Base-by-base conservation (phyloP, 164 flowering plant genomes). In the Nymphaea thermarum region DNA sequence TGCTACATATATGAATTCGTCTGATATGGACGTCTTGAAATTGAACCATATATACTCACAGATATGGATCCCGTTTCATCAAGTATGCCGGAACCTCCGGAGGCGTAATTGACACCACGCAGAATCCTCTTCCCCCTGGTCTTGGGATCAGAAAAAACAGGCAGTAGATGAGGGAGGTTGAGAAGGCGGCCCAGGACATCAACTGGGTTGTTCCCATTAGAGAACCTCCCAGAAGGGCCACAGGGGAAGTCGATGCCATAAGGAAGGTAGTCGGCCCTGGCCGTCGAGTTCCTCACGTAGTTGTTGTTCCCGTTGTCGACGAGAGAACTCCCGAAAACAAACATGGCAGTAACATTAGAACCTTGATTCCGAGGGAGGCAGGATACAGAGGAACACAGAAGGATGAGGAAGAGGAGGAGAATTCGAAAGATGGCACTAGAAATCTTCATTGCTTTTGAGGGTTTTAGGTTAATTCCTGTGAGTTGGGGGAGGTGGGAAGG, bases 251-350 rank as follows among this genome's bases (percentile, higher is more conserved):
- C 57, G 2, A 86, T 68, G n/a, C 94, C 94, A 67, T 88, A 88
- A 0, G 95, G 91, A 47, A 71, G 64, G 73, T 72, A 88, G 66
- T 86, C 74, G 4, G 84, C 91, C 61, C 71, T 85, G 4, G 87
- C 79, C 4, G 44, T 42, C 0, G 82, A 65, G 55, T 77, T 75
- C 18, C 43, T 43, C 14, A 85, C 67, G 78, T 73, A 84, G 75
- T 85, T 86, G 72, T 88, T 88, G 82, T 88, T 88, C 11, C 95
- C 95, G 77, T 80, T 86, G 69, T 88, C 95, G n/a, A 85, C 84
- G 44, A 86, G 18, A 61, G 95, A 88, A 73, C 85, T 80, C 44
- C 95, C 95, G 69, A 88, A 88, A 68, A 88, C 87, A 72, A 88
- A 86, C 85, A 88, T 78, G 3, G 17, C 65, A 41, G 55, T 43